Base-by-base conservation (phyloP, 2,329 filamentous ascomycete genomes). In the Microdochium bolleyi region DNA sequence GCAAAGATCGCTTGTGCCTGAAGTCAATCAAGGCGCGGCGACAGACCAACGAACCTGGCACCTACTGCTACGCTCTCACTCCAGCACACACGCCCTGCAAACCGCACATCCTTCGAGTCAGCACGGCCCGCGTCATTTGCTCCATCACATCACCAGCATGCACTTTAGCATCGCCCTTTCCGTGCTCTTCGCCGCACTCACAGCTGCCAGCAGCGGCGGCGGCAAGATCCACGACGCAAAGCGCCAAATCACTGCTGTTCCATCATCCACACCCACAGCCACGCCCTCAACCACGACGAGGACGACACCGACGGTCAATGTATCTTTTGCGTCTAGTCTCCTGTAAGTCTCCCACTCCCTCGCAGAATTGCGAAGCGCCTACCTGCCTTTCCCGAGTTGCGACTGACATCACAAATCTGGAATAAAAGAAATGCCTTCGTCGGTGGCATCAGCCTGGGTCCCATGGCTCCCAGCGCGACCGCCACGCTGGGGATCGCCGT, bases 401-500 rank as follows among this genome's bases (percentile, higher is more conserved):
- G n/a, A n/a, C n/a, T n/a, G n/a, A n/a, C n/a, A n/a, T n/a, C n/a
- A n/a, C n/a, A n/a, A n/a, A n/a, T n/a, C n/a, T n/a, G n/a, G n/a
- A n/a, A n/a, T 19, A 22, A 19, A 11, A 46, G 19, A 7, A 24
- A 46, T 22, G 9, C 9, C 13, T 19, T 21, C 9, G 7, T 4
- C 19, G 19, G 16, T 7, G 19, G 16, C 41, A 22, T 7, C 41
- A 22, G 41, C 41, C 41, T 54, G 8, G 32, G 48, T n/a, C 50
- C 46, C 10, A 19, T 54, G 4, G 44, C 46, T 2, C 34, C 53
- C 19, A 49, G 13, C 7, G 48, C 53, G 16, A 52, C 53, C 1
- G 34, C 41, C 14, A 54, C 53, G 2, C 46, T 50, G 22, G 51
- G 37, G 11, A 25, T 54, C 3, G 50, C 50, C 4, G 44, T 54